These are phyloP conservation scores for Cytospora mali DNA, from an alignment of 2,329 filamentous ascomycete genomes.

Conservation along the genomic window DNA sequence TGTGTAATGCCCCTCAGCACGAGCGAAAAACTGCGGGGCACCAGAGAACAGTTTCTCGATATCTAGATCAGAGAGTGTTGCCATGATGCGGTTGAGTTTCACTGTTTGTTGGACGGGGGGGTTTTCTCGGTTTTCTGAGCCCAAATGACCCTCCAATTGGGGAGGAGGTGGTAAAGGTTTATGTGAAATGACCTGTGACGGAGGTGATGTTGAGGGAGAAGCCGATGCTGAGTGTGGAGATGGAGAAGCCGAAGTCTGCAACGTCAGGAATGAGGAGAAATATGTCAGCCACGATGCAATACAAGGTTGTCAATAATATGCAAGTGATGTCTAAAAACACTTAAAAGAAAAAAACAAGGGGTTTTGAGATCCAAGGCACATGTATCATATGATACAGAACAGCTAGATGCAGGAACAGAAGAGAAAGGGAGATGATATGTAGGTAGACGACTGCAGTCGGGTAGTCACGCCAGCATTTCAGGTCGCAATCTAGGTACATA, in stretches of 20 bases:
- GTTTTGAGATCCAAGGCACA: constrained; percentile 2
- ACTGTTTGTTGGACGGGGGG: constrained; percentile 43
- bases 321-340: constrained; percentile 4
- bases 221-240: constrained; percentile 38
- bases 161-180: constrained; percentile 61
- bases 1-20: constrained; percentile 60
- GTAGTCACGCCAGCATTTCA: constrained; percentile 8
- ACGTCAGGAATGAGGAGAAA: constrained; percentile 28
- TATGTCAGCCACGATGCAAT: constrained; percentile 30
- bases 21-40: constrained; percentile 72
- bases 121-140: not conserved
- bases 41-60: constrained; percentile 73
- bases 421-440: constrained; percentile 3
- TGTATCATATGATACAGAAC: constrained; percentile 18
- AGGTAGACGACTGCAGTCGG: not conserved
- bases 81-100: constrained; percentile 61
- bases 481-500: not conserved
- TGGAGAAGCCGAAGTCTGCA: constrained; percentile 32
- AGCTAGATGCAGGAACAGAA: constrained; percentile 19
- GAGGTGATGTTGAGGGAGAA: constrained; percentile 32
- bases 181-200: constrained; percentile 51
- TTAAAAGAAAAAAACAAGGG: constrained; percentile 6
- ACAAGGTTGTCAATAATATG: constrained; percentile 1
- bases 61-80: constrained; percentile 59
- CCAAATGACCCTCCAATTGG: constrained; percentile 36